Conservation (phyloP, 345 rosid species). For the Salix udensis region DNA sequence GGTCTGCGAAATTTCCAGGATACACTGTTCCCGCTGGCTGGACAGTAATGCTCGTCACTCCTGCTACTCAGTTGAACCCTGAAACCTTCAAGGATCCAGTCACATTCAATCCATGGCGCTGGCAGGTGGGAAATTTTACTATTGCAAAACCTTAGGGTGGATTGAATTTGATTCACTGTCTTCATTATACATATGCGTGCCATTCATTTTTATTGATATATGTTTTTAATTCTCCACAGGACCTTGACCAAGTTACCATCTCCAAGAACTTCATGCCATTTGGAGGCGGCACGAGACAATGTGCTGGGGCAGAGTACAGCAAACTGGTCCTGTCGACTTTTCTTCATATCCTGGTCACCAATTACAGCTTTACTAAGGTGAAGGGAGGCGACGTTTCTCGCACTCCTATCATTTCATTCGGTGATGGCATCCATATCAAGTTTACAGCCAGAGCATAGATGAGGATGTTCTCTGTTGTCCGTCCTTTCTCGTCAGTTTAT, state of each 20-base stretch:
- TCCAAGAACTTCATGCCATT: conserved; percentile 46
- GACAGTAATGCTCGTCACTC: background rate
- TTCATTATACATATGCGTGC: no score
- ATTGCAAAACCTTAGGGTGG: background rate
- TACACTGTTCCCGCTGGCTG: background rate
- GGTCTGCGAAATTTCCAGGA: background rate
- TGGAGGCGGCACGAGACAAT: conserved; percentile 46
- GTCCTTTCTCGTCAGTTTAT: no score
- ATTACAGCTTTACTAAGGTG: background rate
- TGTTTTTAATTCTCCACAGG: conserved; percentile 18
- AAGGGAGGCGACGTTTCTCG: background rate
- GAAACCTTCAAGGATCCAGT: background rate
- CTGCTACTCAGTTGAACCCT: background rate
- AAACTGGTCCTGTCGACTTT: conserved; percentile 37
- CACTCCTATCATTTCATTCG: background rate
- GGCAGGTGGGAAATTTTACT: conserved; percentile 24
- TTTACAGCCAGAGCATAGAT: background rate
- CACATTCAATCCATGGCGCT: conserved; percentile 26
- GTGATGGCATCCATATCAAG: background rate
- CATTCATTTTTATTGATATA: background rate
- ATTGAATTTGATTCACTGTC: background rate
- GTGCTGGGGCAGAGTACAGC: conserved; percentile 43
- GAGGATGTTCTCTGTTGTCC: background rate
- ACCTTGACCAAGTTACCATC: background rate
- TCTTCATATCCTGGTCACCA: conserved; percentile 33